Conservation (phyloP, 1,284 basidiomycete species). For the Ustilago curta region DNA sequence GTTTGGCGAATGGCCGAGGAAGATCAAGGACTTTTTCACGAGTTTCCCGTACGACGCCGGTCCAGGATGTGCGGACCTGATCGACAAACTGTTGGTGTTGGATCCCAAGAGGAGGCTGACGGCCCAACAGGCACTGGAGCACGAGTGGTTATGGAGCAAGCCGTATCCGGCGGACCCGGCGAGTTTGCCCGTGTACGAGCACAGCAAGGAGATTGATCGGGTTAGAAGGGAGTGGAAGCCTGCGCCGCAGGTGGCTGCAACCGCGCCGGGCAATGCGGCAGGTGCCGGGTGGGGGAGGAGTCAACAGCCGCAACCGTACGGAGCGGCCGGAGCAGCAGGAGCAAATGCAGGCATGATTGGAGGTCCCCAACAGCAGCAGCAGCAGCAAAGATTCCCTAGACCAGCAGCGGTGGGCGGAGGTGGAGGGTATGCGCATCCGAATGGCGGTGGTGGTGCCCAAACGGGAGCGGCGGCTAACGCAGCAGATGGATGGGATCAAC, state of each 20-base stretch:
- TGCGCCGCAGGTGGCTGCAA: background rate
- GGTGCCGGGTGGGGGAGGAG: constrained; percentile 1
- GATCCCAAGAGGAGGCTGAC: constrained; percentile 65
- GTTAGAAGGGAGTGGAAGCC: constrained; percentile 51
- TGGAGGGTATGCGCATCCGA: background rate
- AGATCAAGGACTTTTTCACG: constrained; percentile 54
- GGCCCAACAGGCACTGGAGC: constrained; percentile 62
- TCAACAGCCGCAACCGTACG: too few relatives aligned
- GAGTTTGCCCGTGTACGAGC: constrained; percentile 65
- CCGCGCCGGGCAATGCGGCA: background rate
- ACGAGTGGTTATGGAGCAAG: constrained; percentile 66
- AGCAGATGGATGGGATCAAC: constrained; percentile 4
- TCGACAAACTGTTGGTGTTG: constrained; percentile 63
- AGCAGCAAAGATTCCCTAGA: background rate
- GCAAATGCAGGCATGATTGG: too few relatives aligned
- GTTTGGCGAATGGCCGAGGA: constrained; percentile 55
- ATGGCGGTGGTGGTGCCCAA: background rate
- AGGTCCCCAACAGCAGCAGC: constrained; percentile 4
- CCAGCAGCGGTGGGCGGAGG: too few relatives aligned
- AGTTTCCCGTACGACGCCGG: constrained; percentile 46
- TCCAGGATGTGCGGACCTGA: constrained; percentile 60
- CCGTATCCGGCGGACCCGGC: constrained; percentile 64
- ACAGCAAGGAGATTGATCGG: constrained; percentile 66
- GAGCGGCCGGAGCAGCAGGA: too few relatives aligned
- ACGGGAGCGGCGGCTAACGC: background rate